phyloP scores from a whole-genome alignment of 306 rosid genomes.

The apple (Malus domestica) region ASM211411v1 NC_041801.1:15629501-15630000 shows the following conservation, averaged over 20 bases:
- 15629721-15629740: constrained; percentile 9
- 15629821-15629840: background rate
- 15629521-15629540: background rate
- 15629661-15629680: constrained; percentile 4
- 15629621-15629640: background rate
- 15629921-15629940: accelerated
- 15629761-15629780: background rate
- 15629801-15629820: background rate
- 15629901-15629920: accelerated
- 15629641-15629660: background rate
- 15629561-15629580: background rate
- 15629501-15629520: background rate
- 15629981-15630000: too few species aligned
- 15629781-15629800: background rate
- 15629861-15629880: background rate
- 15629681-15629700: constrained; percentile 9
- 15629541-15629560: background rate
- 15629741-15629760: background rate
- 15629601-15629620: background rate
- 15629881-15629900: accelerated
- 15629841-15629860: background rate
- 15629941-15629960: too few species aligned
- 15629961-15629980: too few species aligned
- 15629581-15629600: background rate
- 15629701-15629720: constrained; percentile 11